Conservation (phyloP, 371 early-diverging fungal species). For the Zychaea mexicana region DNA sequence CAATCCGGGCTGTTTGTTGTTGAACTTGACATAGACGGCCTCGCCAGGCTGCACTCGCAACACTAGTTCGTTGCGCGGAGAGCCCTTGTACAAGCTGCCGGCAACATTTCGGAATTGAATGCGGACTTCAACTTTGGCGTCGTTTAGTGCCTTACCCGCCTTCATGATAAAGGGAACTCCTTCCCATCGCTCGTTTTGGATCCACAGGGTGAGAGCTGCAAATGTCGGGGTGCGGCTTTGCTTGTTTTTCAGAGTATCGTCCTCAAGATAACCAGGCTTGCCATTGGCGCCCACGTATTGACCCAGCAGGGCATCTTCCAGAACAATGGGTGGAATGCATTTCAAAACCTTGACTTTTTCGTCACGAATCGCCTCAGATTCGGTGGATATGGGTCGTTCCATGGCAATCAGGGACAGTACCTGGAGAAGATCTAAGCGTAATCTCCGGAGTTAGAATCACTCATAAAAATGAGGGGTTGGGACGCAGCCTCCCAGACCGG, state of each 20-base stretch:
- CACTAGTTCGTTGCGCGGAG: constrained; percentile 92
- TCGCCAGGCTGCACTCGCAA: constrained; percentile 94
- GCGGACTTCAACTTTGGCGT: constrained; percentile 85
- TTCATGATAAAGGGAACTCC: constrained; percentile 92
- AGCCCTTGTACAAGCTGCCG: constrained; percentile 70
- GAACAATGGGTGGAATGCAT: constrained; percentile 75
- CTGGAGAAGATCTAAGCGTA: constrained; percentile 79
- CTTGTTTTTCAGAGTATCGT: constrained; percentile 71
- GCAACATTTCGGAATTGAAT: constrained; percentile 91
- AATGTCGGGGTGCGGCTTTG: constrained; percentile 83
- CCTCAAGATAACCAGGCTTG: constrained; percentile 90
- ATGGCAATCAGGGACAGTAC: constrained; percentile 90
- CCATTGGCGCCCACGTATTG: constrained; percentile 81
- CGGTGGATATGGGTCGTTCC: constrained; percentile 86
- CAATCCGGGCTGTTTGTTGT: constrained; percentile 89
- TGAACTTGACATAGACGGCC: constrained; percentile 94
- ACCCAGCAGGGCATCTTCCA: constrained; percentile 83
- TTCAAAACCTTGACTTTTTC: constrained; percentile 92
- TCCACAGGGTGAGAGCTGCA: constrained; percentile 79
- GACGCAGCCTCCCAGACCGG: neutral
- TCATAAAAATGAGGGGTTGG: too few relatives aligned
- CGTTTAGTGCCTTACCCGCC: constrained; percentile 90
- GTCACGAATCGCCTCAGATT: constrained; percentile 90
- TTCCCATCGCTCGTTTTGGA: constrained; percentile 90
- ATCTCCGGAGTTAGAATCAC: neutral